phyloP scores from a whole-genome alignment of 108 stramenopile genomes.

The Nitzschia sp. region DNA sequence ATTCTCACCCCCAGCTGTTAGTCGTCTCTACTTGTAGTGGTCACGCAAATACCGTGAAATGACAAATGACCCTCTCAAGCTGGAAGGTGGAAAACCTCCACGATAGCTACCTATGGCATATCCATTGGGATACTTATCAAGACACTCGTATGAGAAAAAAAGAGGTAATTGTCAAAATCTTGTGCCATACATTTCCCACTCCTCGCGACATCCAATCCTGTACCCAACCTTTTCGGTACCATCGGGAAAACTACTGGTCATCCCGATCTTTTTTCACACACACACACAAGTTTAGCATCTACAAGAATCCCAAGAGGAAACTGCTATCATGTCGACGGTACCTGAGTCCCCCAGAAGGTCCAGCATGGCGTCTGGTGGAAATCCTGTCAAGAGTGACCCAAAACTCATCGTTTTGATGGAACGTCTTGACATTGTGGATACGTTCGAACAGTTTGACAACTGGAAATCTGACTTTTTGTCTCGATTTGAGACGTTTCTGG shows the following conservation, averaged over 20 bases:
- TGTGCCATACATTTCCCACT: too few relatives aligned
- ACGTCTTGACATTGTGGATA: constrained; percentile 6
- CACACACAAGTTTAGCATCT: not conserved
- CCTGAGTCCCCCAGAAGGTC: constrained; percentile 7
- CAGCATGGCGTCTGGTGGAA: constrained; percentile 8
- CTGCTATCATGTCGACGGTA: constrained; percentile 4
- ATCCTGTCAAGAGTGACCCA: constrained; percentile 18
- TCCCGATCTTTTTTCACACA: not conserved
- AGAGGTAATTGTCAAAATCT: too few relatives aligned
- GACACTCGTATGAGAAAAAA: too few relatives aligned
- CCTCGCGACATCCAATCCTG: too few relatives aligned
- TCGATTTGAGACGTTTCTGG: constrained; percentile 28
- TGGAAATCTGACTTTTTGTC: constrained; percentile 24
- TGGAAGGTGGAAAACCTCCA: too few relatives aligned
- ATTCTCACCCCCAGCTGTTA: too few relatives aligned
- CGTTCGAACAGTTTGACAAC: constrained; percentile 4
- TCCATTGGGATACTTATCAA: too few relatives aligned
- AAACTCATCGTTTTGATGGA: constrained; percentile 4
- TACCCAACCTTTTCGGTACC: too few relatives aligned
- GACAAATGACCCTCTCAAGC: too few relatives aligned
- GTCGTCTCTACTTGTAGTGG: too few relatives aligned
- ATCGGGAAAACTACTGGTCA: not conserved
- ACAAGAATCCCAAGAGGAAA: not conserved
- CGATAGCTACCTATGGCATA: too few relatives aligned
- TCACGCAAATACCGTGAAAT: too few relatives aligned